Percentiles rank a stretch among this genome's conserved stretches.
Conservation (phyloP, 1,284 basidiomycete genomes). For the Anthracocystis panici-leucophaei region DNA sequence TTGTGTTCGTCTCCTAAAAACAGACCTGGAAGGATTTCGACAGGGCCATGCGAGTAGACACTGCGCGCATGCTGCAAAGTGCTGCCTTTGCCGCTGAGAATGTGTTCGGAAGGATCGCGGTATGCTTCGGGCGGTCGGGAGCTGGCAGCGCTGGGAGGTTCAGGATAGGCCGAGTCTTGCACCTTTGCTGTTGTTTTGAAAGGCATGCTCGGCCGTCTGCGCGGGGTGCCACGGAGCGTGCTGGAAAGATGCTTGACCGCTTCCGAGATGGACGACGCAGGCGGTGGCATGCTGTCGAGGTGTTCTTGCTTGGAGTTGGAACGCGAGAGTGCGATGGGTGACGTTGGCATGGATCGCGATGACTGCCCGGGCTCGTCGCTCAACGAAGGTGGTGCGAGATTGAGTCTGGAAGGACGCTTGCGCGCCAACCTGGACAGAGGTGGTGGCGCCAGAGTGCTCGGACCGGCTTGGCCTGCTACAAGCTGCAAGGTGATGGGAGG, state of each 20-base stretch:
- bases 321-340: slow-evolving; percentile 31
- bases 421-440: slow-evolving; percentile 23
- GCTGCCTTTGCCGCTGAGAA: slow-evolving; percentile 62
- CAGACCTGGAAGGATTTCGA: slow-evolving; percentile 87
- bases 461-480: slow-evolving; percentile 9
- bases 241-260: slow-evolving; percentile 58
- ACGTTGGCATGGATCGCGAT: slow-evolving; percentile 53
- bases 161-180: slow-evolving; percentile 13
- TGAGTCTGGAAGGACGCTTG: slow-evolving; percentile 50
- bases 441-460: slow-evolving; percentile 21
- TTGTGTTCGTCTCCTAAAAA: slow-evolving; percentile 96
- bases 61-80: slow-evolving; percentile 63
- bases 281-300: slow-evolving; percentile 4
- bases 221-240: slow-evolving; percentile 61
- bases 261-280: slow-evolving; percentile 25
- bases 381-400: slow-evolving; percentile 30
- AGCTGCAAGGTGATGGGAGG: slow-evolving; percentile 20
- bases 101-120: slow-evolving; percentile 64
- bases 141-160: slow-evolving; percentile 33
- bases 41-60: slow-evolving; percentile 83
- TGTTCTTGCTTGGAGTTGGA: slow-evolving; percentile 28
- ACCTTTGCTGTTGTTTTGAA: slow-evolving; percentile 26
- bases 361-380: slow-evolving; percentile 31
- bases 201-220: slow-evolving; percentile 61
- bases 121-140: slow-evolving; percentile 56